Conservation (phyloP, 768 basidiomycete genomes). For the Calocybe indica region DNA sequence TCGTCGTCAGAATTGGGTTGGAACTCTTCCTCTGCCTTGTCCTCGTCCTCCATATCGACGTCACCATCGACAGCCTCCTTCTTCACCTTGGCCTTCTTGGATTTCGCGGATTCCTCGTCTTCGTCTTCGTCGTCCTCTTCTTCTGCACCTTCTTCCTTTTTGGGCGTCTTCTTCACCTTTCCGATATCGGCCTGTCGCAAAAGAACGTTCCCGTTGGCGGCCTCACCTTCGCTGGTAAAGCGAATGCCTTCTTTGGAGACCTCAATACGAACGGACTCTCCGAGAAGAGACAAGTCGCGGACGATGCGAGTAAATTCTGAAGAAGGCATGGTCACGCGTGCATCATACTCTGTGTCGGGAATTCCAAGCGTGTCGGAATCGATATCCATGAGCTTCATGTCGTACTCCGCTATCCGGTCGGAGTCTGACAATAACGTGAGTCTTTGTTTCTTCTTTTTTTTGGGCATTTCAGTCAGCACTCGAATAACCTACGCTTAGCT, state of each 20-base stretch:
- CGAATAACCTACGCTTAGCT: slow-evolving; percentile 62
- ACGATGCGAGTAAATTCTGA: slow-evolving; percentile 90
- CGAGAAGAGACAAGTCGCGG: slow-evolving; percentile 82
- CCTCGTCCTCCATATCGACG: slow-evolving; percentile 37
- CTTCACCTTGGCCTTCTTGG: slow-evolving; percentile 43
- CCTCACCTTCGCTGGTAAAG: slow-evolving; percentile 90
- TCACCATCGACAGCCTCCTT: slow-evolving; percentile 41
- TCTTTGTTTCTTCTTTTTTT: background rate
- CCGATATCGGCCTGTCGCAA: slow-evolving; percentile 67
- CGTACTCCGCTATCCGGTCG: slow-evolving; percentile 95
- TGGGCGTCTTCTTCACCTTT: slow-evolving; percentile 37
- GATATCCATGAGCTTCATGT: slow-evolving; percentile 99
- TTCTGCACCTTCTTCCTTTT: slow-evolving; percentile 28
- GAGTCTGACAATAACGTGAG: slow-evolving; percentile 44
- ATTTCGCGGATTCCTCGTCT: slow-evolving; percentile 34
- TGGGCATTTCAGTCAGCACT: background rate
- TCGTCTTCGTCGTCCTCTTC: slow-evolving; percentile 40
- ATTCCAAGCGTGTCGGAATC: slow-evolving; percentile 93
- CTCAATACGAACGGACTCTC: slow-evolving; percentile 94
- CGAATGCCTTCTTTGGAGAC: slow-evolving; percentile 93
- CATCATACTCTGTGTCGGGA: slow-evolving; percentile 97
- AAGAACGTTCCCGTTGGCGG: slow-evolving; percentile 84
- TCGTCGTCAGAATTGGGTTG: slow-evolving; percentile 42
- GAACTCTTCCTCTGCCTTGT: slow-evolving; percentile 38
- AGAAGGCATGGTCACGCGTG: slow-evolving; percentile 81